These are phyloP conservation scores for Colletotrichum sp. DNA, from an alignment of 2,329 filamentous ascomycete genomes.

Conservation along the genomic window DNA sequence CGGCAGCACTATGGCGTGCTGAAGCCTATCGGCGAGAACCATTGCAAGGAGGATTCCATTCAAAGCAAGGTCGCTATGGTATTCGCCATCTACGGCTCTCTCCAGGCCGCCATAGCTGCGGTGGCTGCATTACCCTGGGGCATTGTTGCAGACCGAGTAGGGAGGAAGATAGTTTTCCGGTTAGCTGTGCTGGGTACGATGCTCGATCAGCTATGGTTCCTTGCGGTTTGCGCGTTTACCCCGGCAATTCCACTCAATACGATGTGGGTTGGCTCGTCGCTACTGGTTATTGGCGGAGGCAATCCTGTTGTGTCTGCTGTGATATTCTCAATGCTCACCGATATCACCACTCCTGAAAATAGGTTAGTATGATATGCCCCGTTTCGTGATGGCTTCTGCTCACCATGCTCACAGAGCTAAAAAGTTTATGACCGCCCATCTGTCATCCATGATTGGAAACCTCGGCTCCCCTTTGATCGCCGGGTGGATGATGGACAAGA, in stretches of 20 bases:
- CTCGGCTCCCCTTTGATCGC: conserved; percentile 40
- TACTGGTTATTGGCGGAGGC: conserved; percentile 40
- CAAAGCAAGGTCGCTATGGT: conserved; percentile 41
- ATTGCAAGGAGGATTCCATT: conserved; percentile 35
- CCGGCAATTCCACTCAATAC: conserved; percentile 21
- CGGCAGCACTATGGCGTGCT: background rate
- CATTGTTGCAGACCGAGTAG: conserved; percentile 40
- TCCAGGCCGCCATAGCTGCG: conserved; percentile 34
- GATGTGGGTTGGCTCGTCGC: background rate
- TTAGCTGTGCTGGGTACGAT: conserved; percentile 34
- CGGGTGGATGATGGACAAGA: conserved; percentile 37
- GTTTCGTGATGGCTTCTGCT: background rate
- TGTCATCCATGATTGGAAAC: conserved; percentile 34
- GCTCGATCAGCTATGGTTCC: conserved; percentile 30
- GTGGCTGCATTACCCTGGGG: conserved; percentile 41
- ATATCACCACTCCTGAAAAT: conserved; percentile 39
- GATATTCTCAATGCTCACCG: conserved; percentile 39
- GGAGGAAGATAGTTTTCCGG: conserved; percentile 38
- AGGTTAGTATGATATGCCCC: background rate
- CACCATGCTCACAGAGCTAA: conserved; percentile 31
- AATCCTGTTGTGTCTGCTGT: conserved; percentile 32
- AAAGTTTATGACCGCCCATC: conserved; percentile 36
- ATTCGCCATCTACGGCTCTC: conserved; percentile 32
- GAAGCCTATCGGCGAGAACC: background rate
- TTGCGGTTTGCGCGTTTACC: conserved; percentile 37